phyloP scores from a whole-genome alignment of 805 yeast species.

The Lachancea nothofagi region DNA sequence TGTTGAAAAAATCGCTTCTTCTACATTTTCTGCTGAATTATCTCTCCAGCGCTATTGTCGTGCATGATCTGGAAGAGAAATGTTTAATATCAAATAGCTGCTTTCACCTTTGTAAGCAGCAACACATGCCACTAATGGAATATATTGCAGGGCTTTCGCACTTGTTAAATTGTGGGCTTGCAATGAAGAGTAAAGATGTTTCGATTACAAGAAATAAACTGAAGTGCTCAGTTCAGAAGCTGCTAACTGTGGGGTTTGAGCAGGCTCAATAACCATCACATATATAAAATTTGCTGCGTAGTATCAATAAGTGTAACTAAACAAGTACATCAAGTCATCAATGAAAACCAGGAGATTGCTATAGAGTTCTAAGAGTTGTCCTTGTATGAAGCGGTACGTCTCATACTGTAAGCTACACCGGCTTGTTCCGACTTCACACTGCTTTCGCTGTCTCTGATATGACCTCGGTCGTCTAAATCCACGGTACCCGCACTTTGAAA shows the following conservation, averaged over 20 bases:
- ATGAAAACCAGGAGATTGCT: not conserved
- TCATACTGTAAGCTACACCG: conserved; percentile 27
- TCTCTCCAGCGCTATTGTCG: conserved; percentile 28
- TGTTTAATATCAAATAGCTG: conserved; percentile 25
- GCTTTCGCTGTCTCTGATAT: conserved; percentile 42
- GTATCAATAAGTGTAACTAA: not conserved
- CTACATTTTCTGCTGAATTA: conserved; percentile 27
- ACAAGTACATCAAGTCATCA: too few species aligned
- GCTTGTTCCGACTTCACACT: conserved; percentile 36
- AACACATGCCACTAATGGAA: conserved; percentile 17
- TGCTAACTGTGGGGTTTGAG: conserved; percentile 5
- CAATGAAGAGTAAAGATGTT: conserved; percentile 30
- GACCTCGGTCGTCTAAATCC: conserved; percentile 73
- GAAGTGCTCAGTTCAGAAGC: conserved; percentile 16
- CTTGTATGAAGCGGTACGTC: conserved; percentile 22
- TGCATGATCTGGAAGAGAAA: conserved; percentile 25
- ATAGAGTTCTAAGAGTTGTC: conserved; percentile 2
- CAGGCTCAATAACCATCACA: conserved; percentile 1
- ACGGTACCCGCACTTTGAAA: conserved; percentile 76
- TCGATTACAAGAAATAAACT: conserved; percentile 25
- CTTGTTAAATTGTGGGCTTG: conserved; percentile 29
- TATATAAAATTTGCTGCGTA: not conserved
- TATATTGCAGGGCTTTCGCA: conserved; percentile 32
- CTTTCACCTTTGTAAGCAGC: conserved; percentile 26
- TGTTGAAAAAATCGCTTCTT: conserved; percentile 26